A percentile compares a stretch with the other conserved stretches of the same genome.
phyloP scores from a whole-genome alignment of 75 land plant species.

The Isoetes taiwanensis region DNA sequence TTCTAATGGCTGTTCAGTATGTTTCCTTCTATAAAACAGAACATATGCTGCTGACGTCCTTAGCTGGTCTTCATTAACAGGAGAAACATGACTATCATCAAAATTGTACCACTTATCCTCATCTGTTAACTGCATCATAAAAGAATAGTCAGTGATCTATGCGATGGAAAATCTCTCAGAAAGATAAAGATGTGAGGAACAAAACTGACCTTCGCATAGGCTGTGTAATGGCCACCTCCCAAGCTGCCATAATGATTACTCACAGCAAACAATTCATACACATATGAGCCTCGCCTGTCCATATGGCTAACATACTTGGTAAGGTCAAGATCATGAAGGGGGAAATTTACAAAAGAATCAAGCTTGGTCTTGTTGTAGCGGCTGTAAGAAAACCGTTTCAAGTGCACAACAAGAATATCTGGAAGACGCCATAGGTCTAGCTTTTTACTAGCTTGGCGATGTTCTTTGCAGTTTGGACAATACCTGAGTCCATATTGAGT shows the following conservation, averaged over 20 bases:
- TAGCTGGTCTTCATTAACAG: neutral
- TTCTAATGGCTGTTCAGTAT: too few species aligned
- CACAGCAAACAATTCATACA: neutral
- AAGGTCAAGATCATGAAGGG: neutral
- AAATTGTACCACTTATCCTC: neutral
- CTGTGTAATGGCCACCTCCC: conserved; percentile 7
- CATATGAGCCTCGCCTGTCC: neutral
- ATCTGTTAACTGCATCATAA: neutral
- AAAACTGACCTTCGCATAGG: neutral
- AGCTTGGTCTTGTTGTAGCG: neutral
- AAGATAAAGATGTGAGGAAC: neutral
- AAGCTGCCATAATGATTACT: neutral
- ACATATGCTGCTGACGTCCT: conserved; percentile 4
- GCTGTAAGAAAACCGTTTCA: neutral
- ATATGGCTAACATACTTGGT: neutral
- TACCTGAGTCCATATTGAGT: neutral
- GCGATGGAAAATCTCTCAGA: neutral
- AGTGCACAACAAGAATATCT: neutral
- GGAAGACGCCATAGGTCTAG: conserved; percentile 2
- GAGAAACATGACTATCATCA: neutral
- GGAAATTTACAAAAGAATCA: conserved; percentile 1
- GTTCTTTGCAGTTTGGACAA: neutral
- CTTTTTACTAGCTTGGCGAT: neutral
- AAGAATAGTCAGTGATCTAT: neutral
- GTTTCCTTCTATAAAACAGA: neutral